Conservation (phyloP, 495 filamentous ascomycete genomes). For the Daldinia caldariorum region DNA sequence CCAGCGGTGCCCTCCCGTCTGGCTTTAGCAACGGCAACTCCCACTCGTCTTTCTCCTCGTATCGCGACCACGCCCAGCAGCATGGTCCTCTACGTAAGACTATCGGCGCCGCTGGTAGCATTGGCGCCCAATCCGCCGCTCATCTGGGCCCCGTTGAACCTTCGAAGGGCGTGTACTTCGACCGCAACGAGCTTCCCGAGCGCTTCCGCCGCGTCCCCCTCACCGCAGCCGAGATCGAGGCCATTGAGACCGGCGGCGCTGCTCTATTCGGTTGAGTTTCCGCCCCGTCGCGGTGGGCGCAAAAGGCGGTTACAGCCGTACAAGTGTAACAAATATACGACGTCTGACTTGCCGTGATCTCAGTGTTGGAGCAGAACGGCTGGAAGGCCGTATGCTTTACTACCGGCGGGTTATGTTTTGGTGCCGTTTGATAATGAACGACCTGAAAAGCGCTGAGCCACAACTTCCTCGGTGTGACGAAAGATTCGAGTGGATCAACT, state of each 20-base stretch:
- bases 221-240: conserved; percentile 88
- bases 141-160: conserved; percentile 76
- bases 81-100: conserved; percentile 83
- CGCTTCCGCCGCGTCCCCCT: conserved; percentile 81
- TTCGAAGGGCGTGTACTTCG: conserved; percentile 80
- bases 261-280: conserved; percentile 50
- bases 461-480: background rate
- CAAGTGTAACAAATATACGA: background rate
- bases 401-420: conserved; percentile 25
- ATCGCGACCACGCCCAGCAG: conserved; percentile 91
- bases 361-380: background rate
- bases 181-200: conserved; percentile 84
- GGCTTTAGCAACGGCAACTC: conserved; percentile 69
- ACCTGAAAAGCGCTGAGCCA: background rate
- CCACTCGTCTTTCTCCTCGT: conserved; percentile 84
- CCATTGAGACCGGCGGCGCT: conserved; percentile 91
- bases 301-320: background rate
- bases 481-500: conserved; percentile 29
- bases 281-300: background rate
- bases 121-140: conserved; percentile 72
- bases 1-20: conserved; percentile 55
- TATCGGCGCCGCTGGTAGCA: conserved; percentile 60
- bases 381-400: background rate
- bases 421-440: conserved; percentile 1
- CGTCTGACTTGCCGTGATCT: background rate